A percentile compares a stretch with the other conserved stretches of the same genome.
Conservation (phyloP, 2,329 filamentous ascomycete species). For the Colletotrichum sp. region DNA sequence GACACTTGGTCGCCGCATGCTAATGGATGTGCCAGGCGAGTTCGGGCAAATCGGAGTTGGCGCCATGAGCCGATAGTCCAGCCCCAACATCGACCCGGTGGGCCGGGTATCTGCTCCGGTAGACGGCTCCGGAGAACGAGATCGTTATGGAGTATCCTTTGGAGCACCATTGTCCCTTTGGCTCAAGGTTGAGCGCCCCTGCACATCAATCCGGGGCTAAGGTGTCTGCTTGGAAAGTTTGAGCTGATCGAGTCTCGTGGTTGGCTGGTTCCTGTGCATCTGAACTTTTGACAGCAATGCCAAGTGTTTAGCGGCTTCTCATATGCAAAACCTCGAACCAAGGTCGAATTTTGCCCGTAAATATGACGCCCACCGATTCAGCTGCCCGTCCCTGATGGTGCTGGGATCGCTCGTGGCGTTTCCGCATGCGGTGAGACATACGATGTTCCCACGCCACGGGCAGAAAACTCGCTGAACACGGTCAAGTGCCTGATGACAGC, state of each 20-base stretch:
- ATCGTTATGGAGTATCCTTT: neutral
- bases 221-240: neutral
- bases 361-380: neutral
- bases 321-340: neutral
- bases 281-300: neutral
- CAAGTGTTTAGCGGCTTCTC: neutral
- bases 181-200: neutral
- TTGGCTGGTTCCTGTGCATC: neutral
- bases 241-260: neutral
- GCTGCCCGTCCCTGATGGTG: neutral
- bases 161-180: neutral
- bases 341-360: neutral
- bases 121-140: neutral
- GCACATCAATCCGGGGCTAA: neutral
- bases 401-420: neutral
- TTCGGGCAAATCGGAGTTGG: neutral
- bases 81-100: neutral
- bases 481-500: neutral
- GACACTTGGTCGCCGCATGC: neutral
- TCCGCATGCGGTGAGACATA: neutral
- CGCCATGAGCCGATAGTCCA: neutral
- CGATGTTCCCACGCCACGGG: neutral
- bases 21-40: neutral
- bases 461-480: neutral
- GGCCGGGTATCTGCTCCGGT: neutral